These are phyloP conservation scores for Wickerhamiella australiensis DNA, from an alignment of 805 yeast genomes.

Conservation along the genomic window DNA sequence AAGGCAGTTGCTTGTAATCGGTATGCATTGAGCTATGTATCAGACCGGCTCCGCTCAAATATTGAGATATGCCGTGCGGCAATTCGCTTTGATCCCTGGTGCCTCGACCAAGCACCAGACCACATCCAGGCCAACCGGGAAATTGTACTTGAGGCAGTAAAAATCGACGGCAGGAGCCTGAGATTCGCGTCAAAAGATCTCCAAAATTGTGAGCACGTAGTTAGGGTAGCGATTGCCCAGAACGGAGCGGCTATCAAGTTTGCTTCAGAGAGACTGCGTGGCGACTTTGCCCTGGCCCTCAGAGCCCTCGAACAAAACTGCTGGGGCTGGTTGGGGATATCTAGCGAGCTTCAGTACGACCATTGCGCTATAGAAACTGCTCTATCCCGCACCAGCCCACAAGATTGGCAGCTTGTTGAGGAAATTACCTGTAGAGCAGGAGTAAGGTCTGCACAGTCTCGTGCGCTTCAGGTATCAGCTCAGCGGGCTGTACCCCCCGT, in stretches of 20 bases:
- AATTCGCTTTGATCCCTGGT: not conserved
- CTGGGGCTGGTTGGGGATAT: not conserved
- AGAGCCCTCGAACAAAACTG: not conserved
- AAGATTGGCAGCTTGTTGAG: not conserved
- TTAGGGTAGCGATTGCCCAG: not conserved
- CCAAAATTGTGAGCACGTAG: not conserved
- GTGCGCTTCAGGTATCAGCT: no score
- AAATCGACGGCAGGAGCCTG: not conserved
- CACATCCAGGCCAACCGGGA: not conserved
- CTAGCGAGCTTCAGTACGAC: not conserved
- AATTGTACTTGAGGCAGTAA: not conserved
- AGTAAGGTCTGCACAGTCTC: no score
- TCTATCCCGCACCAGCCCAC: not conserved
- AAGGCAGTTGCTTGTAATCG: not conserved
- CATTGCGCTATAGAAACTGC: not conserved
- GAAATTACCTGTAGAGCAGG: no score
- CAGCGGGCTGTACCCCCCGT: no score
- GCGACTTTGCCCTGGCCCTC: not conserved
- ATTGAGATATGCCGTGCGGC: not conserved
- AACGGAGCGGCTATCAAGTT: not conserved
- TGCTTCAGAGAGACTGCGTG: not conserved
- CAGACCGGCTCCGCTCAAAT: not conserved
- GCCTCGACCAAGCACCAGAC: not conserved
- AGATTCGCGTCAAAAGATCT: not conserved
- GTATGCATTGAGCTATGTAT: not conserved